Base-by-base conservation (phyloP, 1,139 yeast genomes). In the Cylindricascospora bacillispora region DNA sequence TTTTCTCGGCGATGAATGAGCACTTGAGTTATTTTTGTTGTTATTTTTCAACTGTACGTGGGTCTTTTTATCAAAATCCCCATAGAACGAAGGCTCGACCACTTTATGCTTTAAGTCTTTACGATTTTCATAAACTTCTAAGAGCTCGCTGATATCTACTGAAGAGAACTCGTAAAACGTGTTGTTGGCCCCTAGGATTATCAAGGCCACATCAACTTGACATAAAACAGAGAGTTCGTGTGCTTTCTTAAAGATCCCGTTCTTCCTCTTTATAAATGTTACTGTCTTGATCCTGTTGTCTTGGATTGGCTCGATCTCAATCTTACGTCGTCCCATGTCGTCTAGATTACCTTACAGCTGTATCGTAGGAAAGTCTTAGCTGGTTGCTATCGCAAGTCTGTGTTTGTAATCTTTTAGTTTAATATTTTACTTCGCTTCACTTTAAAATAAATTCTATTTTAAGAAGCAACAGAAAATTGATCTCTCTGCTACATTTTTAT, bases 181-280 rank as follows among this genome's bases (percentile, higher is more conserved):
- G 43, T 81, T 78, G 56, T 82, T 83, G 48, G 72, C 72, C n/a
- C 94, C 94, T 27, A 85, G 65, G 19, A 89, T 83, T 15, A 89
- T 73, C 20, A 89, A 92, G 2, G 97, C 92, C 30, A 89, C 66
- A 50, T 89, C 97, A 6, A 85, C 94, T 41, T 83, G 92, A 54
- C 98, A 86, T 32, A 89, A 63, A 13, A 86, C 86, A 1, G 95
- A 77, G 36, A 89, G 65, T 56, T 89, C 98, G 51, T 86, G 93
- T 1, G 98, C 98, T 56, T 89, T 89, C 53, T 89, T 89, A 62
- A 89, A 86, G 28, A 89, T 63, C 1, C 98, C 98, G 0, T 94
- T 93, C 55, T 86, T 89, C 34, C 98, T 69, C 56, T 89, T 89
- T 40, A 83, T 83, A 55, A 89, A 89, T 0, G 98, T 89, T 19